These are phyloP conservation scores for Mycena rebaudengoi DNA, from an alignment of 768 basidiomycete genomes.

Conservation along the genomic window DNA sequence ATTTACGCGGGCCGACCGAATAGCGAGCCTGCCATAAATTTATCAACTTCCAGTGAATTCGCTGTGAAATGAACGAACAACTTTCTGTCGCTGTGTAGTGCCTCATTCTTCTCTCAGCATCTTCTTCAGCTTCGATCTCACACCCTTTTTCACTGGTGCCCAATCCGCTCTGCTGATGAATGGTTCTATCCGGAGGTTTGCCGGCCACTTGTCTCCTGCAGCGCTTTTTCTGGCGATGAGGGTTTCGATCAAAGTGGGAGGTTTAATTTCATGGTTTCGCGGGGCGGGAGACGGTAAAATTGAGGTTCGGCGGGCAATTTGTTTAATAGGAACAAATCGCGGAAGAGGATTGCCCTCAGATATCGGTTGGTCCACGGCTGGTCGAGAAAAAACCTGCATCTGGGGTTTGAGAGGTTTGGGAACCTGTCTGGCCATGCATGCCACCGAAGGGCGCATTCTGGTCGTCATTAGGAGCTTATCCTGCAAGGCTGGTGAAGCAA, in stretches of 20 bases:
- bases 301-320: neutral
- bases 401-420: conserved; percentile 13
- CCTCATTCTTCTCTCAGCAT: conserved; percentile 47
- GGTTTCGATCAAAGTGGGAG: conserved; percentile 47
- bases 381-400: conserved; percentile 18
- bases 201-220: conserved; percentile 51
- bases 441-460: conserved; percentile 21
- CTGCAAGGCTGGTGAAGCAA: too few relatives aligned
- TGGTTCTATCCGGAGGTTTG: conserved; percentile 61
- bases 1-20: too few relatives aligned
- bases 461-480: neutral
- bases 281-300: conserved; percentile 21
- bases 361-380: neutral
- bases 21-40: too few relatives aligned
- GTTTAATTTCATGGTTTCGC: conserved; percentile 18
- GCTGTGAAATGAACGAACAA: neutral
- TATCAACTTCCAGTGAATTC: too few relatives aligned
- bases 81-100: neutral
- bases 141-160: conserved; percentile 46
- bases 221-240: conserved; percentile 50
- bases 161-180: conserved; percentile 48
- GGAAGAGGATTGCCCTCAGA: conserved; percentile 9
- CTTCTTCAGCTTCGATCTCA: conserved; percentile 49
- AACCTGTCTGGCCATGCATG: conserved; percentile 15
- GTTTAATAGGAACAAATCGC: conserved; percentile 7